Evolutionary conservation across 768 basidiomycete species (phyloP), one percentile per base, ranked within the genome.

Genomic region (Candolleomyces aberdarensis): DNA sequence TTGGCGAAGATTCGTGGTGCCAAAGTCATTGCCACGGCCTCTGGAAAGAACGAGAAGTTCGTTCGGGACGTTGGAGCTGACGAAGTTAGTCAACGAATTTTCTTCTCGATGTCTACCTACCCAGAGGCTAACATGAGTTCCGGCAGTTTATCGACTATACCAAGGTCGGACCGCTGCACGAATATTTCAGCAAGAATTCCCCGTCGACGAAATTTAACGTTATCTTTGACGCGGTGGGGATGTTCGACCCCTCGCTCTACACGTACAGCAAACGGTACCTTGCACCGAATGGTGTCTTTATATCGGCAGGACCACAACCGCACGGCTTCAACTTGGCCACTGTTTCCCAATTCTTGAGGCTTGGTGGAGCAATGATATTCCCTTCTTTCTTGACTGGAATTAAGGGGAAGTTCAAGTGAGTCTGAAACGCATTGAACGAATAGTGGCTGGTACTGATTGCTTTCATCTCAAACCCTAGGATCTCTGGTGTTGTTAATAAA

Each of bases 1-100:
- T 69, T 91, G 10, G 88, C 89, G 5, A 92, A 91, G 67, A 79
- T 82, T 0, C 77, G 75, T 62, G 87, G 87, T 6, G 83, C 83
- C 58, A 75, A 70, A 54, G 88, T 91, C 4, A 75, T 81, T 1
- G 83, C 83, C 0, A 83, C 80, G 32, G 87, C 86, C 11, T 89
- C 87, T 3, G 75, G 67, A 1, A 83, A 78, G 69, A 91, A 89
- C 62, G 80, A 83, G 46, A 76, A 77, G 3, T 82, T 84, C 56
- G 83, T 91, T 40, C 80, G 78, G 11, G 64, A 65, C 1, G 64
- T 86, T 40, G 91, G 91, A 29, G 90, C 86, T 2, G 91, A 91
- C 56, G 80, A 86, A 74, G 86, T 85, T 58, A 19, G 77, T 65
- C 20, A 39, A 53, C 15, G 32, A 6, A 36, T 14, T n/a, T 19